Conservation (phyloP, 2,329 filamentous ascomycete species). For the Talaromyces funiculosus region DNA sequence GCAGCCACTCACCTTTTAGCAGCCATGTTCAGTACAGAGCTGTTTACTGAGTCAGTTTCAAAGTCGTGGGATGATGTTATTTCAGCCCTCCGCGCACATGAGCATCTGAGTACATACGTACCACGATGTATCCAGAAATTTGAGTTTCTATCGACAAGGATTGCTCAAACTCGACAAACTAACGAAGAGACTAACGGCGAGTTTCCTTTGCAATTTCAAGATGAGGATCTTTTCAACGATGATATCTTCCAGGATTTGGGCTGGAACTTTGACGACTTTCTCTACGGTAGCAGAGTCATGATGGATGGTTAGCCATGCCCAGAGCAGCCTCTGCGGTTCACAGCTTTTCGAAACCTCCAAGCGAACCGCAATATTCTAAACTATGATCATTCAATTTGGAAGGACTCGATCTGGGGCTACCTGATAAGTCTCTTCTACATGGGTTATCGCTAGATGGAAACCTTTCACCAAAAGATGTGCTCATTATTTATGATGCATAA, state of each 20-base stretch:
- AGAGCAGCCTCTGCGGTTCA: not conserved
- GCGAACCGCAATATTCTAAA: not conserved
- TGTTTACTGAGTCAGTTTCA: constrained; percentile 23
- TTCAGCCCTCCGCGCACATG: constrained; percentile 17
- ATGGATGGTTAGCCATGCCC: not conserved
- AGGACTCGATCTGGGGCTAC: no score
- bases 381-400: not conserved
- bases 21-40: constrained; percentile 21
- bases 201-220: not conserved
- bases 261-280: not conserved
- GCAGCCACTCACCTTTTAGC: constrained; percentile 18
- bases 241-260: not conserved
- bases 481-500: not conserved
- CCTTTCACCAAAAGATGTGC: not conserved
- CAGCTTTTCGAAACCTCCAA: not conserved
- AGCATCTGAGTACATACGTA: constrained; percentile 11
- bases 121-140: constrained; percentile 8
- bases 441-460: not conserved
- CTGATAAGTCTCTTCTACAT: not conserved
- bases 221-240: not conserved
- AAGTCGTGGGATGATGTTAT: constrained; percentile 22
- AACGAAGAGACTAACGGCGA: not conserved
- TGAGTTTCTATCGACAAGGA: constrained; percentile 5
- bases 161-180: not conserved
- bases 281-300: not conserved